phyloP scores from a whole-genome alignment of 1,284 basidiomycete genomes.

The Prillingera fragicola region DNA sequence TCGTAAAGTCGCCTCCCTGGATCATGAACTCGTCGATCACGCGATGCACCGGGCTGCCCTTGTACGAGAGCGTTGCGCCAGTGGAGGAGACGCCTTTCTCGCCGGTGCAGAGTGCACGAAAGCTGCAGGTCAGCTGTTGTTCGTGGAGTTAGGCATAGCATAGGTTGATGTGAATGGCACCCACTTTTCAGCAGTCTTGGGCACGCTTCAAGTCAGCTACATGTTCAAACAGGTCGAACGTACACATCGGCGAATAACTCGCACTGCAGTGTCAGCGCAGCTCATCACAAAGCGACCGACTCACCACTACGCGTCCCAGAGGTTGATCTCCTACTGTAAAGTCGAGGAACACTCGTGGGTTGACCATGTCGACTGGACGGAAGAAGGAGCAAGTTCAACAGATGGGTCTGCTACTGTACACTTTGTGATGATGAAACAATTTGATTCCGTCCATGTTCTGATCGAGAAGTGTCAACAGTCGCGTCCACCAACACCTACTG shows the following conservation, averaged over 20 bases:
- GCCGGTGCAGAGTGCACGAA: constrained; percentile 80
- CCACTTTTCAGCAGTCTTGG: constrained; percentile 81
- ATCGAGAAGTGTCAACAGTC: no score
- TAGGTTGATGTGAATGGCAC: constrained; percentile 21
- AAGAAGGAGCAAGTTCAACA: no score
- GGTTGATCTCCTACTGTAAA: constrained; percentile 57
- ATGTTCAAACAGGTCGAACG: constrained; percentile 4
- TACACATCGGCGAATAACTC: constrained; percentile 64
- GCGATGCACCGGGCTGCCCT: constrained; percentile 69
- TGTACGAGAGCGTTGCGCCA: constrained; percentile 71
- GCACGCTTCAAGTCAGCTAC: constrained; percentile 53
- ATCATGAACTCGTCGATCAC: constrained; percentile 84
- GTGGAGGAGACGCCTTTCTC: constrained; percentile 68
- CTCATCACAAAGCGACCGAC: constrained; percentile 7
- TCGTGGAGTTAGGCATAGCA: no score
- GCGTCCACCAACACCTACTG: no score
- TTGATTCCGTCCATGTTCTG: no score
- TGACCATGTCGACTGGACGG: no score
- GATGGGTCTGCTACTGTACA: no score
- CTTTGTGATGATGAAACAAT: no score
- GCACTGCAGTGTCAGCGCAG: constrained; percentile 56
- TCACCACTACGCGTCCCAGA: constrained; percentile 60
- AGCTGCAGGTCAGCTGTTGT: constrained; percentile 57
- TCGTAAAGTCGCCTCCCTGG: constrained; percentile 64
- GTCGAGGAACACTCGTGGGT: constrained; percentile 62